A percentile compares a stretch with the other conserved stretches of the same genome.
phyloP scores from a whole-genome alignment of 768 basidiomycete species.

The Tricholoma bakamatsutake region DNA sequence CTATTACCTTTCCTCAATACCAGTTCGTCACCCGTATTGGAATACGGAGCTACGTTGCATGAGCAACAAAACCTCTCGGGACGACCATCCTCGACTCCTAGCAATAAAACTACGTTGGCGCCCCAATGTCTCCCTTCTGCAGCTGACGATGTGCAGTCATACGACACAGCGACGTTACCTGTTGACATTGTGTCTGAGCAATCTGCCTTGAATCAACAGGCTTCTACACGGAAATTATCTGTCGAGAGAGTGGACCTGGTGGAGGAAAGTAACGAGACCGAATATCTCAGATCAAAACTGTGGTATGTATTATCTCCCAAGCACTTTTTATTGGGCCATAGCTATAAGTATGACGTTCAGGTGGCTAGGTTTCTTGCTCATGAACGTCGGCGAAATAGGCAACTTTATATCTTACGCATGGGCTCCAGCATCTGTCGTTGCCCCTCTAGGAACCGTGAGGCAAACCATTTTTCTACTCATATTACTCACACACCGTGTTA shows the following conservation, averaged over 20 bases:
- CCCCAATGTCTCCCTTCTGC: slow-evolving; percentile 32
- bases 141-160: slow-evolving; percentile 6
- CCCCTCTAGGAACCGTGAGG: slow-evolving; percentile 90
- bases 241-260: slow-evolving; percentile 13
- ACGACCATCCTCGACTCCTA: neutral
- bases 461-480: slow-evolving; percentile 5
- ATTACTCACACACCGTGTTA: slow-evolving; percentile 3
- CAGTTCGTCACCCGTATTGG: slow-evolving; percentile 1
- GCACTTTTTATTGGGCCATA: neutral
- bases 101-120: slow-evolving; percentile 17
- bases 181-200: slow-evolving; percentile 39
- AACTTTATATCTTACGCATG: slow-evolving; percentile 91
- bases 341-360: slow-evolving; percentile 30
- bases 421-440: slow-evolving; percentile 89
- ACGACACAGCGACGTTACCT: slow-evolving; percentile 18
- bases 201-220: slow-evolving; percentile 20
- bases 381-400: slow-evolving; percentile 86
- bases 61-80: neutral
- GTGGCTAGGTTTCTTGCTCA: slow-evolving; percentile 86
- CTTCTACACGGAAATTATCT: slow-evolving; percentile 1
- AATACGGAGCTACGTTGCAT: slow-evolving; percentile 10
- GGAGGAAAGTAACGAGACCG: slow-evolving; percentile 51
- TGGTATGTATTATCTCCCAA: slow-evolving; percentile 44
- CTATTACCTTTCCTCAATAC: slow-evolving; percentile 12
- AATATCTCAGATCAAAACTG: slow-evolving; percentile 78